Conservation (phyloP, 1,139 yeast genomes). For the Ashbya aceris region DNA sequence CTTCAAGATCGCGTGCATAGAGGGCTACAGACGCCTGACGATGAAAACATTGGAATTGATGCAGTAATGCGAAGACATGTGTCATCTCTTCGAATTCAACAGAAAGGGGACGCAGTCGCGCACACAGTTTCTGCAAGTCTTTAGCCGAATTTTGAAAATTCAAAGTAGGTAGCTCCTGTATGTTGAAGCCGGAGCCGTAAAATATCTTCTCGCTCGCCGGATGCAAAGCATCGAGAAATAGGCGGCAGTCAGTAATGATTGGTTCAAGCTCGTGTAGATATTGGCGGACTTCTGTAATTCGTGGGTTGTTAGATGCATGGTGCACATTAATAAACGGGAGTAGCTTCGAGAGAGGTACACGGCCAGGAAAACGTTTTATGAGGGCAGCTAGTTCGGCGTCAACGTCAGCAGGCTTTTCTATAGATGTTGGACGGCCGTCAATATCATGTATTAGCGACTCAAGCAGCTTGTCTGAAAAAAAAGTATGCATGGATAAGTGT, state of each 20-base stretch:
- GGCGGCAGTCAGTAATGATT: slow-evolving; percentile 4
- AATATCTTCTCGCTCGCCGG: not conserved
- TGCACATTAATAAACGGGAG: not conserved
- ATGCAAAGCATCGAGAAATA: slow-evolving; percentile 2
- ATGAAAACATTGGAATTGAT: slow-evolving; percentile 8
- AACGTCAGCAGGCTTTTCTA: not conserved
- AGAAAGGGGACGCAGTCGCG: slow-evolving; percentile 7
- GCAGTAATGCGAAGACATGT: slow-evolving; percentile 6
- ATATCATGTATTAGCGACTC: slow-evolving; percentile 10
- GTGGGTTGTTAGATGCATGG: not conserved
- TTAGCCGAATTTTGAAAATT: not conserved
- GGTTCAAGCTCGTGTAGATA: slow-evolving; percentile 6
- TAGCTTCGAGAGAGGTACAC: slow-evolving; percentile 1
- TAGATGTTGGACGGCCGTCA: not conserved
- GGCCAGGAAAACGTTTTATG: not conserved
- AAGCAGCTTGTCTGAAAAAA: slow-evolving; percentile 46
- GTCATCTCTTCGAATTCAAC: slow-evolving; percentile 14
- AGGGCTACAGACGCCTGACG: slow-evolving; percentile 5
- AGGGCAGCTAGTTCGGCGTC: not conserved
- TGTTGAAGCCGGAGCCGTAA: slow-evolving; percentile 6
- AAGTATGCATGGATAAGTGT: slow-evolving; percentile 38
- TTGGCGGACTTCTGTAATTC: not conserved
- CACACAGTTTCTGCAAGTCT: slow-evolving; percentile 7
- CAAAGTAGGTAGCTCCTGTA: slow-evolving; percentile 8
- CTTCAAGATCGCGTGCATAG: slow-evolving; percentile 3